These are phyloP conservation scores for Trifolium subterraneum DNA, from an alignment of 306 rosid genomes.

Conservation along the genomic window DNA sequence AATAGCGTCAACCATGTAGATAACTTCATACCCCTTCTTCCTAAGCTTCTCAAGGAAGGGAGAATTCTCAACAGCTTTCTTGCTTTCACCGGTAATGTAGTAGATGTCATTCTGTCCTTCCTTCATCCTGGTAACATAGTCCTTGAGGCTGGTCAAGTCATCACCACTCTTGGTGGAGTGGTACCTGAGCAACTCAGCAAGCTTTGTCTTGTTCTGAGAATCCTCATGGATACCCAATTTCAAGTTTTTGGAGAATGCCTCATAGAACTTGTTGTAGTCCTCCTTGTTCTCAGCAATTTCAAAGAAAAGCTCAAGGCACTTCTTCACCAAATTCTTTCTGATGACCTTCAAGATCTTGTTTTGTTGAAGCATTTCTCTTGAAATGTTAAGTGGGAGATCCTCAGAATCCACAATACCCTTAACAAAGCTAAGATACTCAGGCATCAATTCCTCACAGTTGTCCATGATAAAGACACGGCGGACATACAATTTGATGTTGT, in stretches of 20 bases:
- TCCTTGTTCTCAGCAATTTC: slow-evolving; percentile 98
- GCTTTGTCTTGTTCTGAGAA: slow-evolving; percentile 76
- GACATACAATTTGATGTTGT: slow-evolving; percentile 86
- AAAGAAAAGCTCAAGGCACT: slow-evolving; percentile 82
- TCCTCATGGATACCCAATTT: slow-evolving; percentile 91
- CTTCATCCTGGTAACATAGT: slow-evolving; percentile 96
- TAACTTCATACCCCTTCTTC: slow-evolving; percentile 87
- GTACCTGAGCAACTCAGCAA: slow-evolving; percentile 85
- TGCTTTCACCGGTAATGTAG: slow-evolving; percentile 92
- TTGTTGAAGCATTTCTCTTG: slow-evolving; percentile 89
- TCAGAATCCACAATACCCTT: slow-evolving; percentile 98
- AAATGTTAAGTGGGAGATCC: slow-evolving; percentile 92
- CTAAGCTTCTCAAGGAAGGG: slow-evolving; percentile 91
- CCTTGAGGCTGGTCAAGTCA: slow-evolving; percentile 90
- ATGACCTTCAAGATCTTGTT: slow-evolving; percentile 93
- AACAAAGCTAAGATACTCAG: slow-evolving; percentile 81
- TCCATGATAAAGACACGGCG: slow-evolving; percentile 96
- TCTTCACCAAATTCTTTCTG: slow-evolving; percentile 87
- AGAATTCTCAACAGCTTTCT: slow-evolving; percentile 91
- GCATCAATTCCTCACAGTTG: slow-evolving; percentile 96
- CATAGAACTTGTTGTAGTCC: slow-evolving; percentile 87
- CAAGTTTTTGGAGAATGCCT: slow-evolving; percentile 89
- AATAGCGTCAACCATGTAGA: slow-evolving; percentile 91
- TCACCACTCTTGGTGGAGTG: slow-evolving; percentile 95
- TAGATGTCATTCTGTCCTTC: slow-evolving; percentile 90